phyloP scores from a whole-genome alignment of 2,329 filamentous ascomycete genomes.

The Colletotrichum paranaense region DNA sequence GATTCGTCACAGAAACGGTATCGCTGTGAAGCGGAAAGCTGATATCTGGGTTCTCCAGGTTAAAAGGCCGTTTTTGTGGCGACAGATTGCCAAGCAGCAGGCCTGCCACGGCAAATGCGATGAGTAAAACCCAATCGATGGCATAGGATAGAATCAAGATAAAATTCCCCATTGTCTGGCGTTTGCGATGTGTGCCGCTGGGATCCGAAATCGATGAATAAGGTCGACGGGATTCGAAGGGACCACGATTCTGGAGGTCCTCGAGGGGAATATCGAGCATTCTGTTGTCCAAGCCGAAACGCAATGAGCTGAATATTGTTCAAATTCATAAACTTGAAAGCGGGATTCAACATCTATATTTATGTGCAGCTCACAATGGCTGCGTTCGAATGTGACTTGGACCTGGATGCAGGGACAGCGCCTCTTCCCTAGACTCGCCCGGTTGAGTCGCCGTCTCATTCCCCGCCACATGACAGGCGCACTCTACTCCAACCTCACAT shows the following conservation, averaged over 20 bases:
- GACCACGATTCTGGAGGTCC: background rate
- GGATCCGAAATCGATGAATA: background rate
- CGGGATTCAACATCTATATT: background rate
- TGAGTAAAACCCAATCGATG: slow-evolving; percentile 62
- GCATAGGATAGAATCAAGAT: slow-evolving; percentile 65
- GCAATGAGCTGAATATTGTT: too few relatives aligned
- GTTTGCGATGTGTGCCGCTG: background rate
- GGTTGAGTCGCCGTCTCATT: background rate
- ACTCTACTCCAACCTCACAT: background rate
- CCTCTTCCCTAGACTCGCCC: background rate
- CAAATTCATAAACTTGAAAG: background rate
- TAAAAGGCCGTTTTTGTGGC: slow-evolving; percentile 72
- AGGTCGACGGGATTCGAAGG: slow-evolving; percentile 2
- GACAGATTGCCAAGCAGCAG: slow-evolving; percentile 61
- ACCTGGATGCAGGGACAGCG: background rate
- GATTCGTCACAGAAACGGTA: slow-evolving; percentile 61
- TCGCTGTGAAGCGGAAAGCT: slow-evolving; percentile 75
- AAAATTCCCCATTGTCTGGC: background rate
- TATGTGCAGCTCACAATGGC: background rate
- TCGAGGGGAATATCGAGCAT: slow-evolving; percentile 7
- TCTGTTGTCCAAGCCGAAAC: too few relatives aligned
- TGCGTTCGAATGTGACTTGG: background rate
- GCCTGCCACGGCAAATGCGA: slow-evolving; percentile 59
- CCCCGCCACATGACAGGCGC: background rate
- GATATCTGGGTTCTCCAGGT: slow-evolving; percentile 72